A percentile compares a stretch with the other conserved stretches of the same genome.
Evolutionary conservation across 495 filamentous ascomycete genomes (phyloP).

Genomic region (Trichoderma parareesei): DNA sequence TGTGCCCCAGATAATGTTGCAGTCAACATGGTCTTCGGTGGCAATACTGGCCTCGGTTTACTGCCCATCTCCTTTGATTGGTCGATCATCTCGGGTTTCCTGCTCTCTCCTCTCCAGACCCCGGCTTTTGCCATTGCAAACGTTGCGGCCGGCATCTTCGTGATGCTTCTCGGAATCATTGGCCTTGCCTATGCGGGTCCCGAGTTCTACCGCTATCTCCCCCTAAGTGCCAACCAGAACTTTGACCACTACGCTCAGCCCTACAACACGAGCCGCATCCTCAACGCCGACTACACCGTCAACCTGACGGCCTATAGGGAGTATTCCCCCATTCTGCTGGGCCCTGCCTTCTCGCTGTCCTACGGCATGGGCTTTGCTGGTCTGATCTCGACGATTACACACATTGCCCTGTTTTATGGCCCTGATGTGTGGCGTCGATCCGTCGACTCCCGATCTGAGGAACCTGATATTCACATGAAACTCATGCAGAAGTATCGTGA

Average conservation of each 20-base stretch:
- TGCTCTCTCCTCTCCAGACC: conserved; percentile 44
- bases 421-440: conserved; percentile 45
- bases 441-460: conserved; percentile 39
- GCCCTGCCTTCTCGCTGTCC: conserved; percentile 49
- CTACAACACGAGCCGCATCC: conserved; percentile 47
- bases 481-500: conserved; percentile 53
- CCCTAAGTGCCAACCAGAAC: conserved; percentile 26
- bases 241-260: conserved; percentile 48
- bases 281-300: conserved; percentile 46
- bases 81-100: conserved; percentile 34
- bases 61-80: conserved; percentile 26
- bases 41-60: conserved; percentile 24
- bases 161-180: conserved; percentile 27
- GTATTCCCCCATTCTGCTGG: conserved; percentile 56
- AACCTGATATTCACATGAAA: conserved; percentile 54
- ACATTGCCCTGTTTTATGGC: conserved; percentile 48
- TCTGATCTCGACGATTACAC: conserved; percentile 47
- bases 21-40: conserved; percentile 26
- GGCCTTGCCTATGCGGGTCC: conserved; percentile 43
- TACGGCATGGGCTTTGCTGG: conserved; percentile 56
- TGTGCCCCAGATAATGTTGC: conserved; percentile 22
- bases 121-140: conserved; percentile 44
- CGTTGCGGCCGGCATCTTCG: conserved; percentile 33
- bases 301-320: conserved; percentile 42
- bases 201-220: conserved; percentile 39